These are phyloP conservation scores for Calonectria crousiana DNA, from an alignment of 2,329 filamentous ascomycete species.

Conservation along the genomic window DNA sequence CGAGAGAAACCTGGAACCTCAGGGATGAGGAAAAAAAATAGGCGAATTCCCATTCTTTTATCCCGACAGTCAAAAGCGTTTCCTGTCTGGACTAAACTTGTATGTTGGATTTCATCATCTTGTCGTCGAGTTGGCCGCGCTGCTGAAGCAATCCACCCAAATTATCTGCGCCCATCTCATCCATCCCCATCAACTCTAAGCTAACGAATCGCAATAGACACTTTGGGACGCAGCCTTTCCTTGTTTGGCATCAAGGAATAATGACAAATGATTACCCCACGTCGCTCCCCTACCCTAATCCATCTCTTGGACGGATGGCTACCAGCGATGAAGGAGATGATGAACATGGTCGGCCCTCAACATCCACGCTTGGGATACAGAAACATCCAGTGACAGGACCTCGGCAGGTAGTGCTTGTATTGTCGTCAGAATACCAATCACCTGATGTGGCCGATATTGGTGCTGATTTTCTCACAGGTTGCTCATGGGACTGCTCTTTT, in stretches of 20 bases:
- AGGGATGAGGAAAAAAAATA: slow-evolving; percentile 42
- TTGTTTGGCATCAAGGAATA: slow-evolving; percentile 4
- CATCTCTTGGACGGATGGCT: slow-evolving; percentile 48
- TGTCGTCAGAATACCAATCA: slow-evolving; percentile 45
- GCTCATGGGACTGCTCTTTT: slow-evolving; percentile 66
- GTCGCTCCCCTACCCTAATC: slow-evolving; percentile 51
- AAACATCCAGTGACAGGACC: slow-evolving; percentile 41
- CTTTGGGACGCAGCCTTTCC: background rate
- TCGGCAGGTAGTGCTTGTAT: slow-evolving; percentile 50
- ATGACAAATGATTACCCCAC: slow-evolving; percentile 46
- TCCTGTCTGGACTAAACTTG: background rate
- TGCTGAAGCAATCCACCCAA: background rate
- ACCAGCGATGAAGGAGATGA: slow-evolving; percentile 25
- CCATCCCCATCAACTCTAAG: background rate
- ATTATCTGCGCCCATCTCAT: background rate
- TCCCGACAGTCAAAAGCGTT: background rate
- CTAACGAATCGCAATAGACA: background rate
- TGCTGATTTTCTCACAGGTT: slow-evolving; percentile 52
- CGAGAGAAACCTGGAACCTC: slow-evolving; percentile 8
- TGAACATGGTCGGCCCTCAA: slow-evolving; percentile 9
- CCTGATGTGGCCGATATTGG: background rate
- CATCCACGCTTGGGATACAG: slow-evolving; percentile 31
- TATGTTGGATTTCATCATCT: too few relatives aligned
- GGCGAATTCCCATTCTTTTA: slow-evolving; percentile 6
- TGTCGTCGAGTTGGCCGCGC: background rate